Evolutionary conservation across 139 green algal genomes (phyloP), one percentile per base, ranked within the genome.

Genomic region (Picochlorum sp.): DNA sequence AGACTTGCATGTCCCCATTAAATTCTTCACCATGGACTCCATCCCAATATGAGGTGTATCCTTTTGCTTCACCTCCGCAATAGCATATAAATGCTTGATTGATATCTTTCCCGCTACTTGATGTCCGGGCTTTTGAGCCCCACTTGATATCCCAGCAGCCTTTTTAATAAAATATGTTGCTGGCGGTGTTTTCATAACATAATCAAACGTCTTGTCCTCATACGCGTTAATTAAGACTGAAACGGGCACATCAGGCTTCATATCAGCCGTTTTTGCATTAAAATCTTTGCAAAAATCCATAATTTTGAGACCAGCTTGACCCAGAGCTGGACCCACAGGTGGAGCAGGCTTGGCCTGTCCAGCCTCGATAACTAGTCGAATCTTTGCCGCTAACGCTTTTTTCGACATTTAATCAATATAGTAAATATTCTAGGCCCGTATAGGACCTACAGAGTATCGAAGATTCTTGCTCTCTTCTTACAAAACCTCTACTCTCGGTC

Each of bases 281-380:
- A 98, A 98, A 38, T 98, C 92, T 37, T 98, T 98, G 82, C 92
- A 98, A 59, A 98, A 98, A 1, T 81, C 78, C 92, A 98, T 98
- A 68, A 98, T 97, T 69, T 98, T 98, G 3, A 98, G 73, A 2
- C 93, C 93, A 3, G 92, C 90, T 69, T 97, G 88, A 8, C 93
- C 93, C 24, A 98, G 79, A 0, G 93, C 91, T 2, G 93, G 91
- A 3, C 93, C 92, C 6, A 96, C 89, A 6, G 93, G 93, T 10
- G 93, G 93, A 1, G 87, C 85, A 6, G 93, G 94, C 68, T 98
- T 98, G 6, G 93, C 93, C 30, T 84, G 73, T 3, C 86, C 93
- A 6, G 93, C 93, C n/a, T 84, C 81, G 62, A 98, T 94, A 9
- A 97, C 50, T 45, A 98, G 70, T 50, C 81, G 78, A 57, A 98